Base-by-base conservation (phyloP, 1,139 yeast genomes). In the Geotrichum phurueaensis region DNA sequence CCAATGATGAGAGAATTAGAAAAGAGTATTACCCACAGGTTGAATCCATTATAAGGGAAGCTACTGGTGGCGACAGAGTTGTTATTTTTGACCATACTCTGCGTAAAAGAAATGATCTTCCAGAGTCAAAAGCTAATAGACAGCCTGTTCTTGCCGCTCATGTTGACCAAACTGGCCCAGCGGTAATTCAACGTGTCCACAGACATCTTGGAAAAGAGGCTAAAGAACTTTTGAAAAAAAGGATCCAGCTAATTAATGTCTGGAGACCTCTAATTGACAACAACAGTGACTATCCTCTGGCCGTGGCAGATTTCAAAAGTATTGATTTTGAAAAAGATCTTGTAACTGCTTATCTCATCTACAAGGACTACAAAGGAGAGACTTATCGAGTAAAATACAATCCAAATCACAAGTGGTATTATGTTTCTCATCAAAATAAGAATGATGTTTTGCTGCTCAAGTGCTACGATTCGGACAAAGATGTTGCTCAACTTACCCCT, bases 111-210 rank as follows among this genome's bases (percentile, higher is more conserved):
- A 51, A 57, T 15, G 60, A 59, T 5, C 62, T 62, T 53, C 54
- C 56, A 2, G 65, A 61, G 48, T 10, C 54, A 9, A 43, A 23
- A 10, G 59, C 63, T n/a, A 53, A 57, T 39, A 62, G 71, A 45
- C 66, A 66, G 27, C 71, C 71, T 4, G 68, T 64, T 3, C 53
- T 49, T 22, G 58, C 59, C 13, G 69, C 65, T 10, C 71, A 68
- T 56, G 68, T 67, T 36, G 71, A 68, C 51, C 71, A 68, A 56
- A 66, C 71, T 6, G 62, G 66, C n/a, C 49, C 54, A 49, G 67
- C 71, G 1, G 69, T 68, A 0, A 58, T 59, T 15, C 60, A 59
- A 27, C 64, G 71, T 4, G 69, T 68, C 13, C 62, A 62, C 12
- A 23, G 62, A 29, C 70, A 68, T 57, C 49, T 66, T 29, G 69